Conservation (phyloP, 169 alveolate genomes). For the Plasmodium vivax region DNA sequence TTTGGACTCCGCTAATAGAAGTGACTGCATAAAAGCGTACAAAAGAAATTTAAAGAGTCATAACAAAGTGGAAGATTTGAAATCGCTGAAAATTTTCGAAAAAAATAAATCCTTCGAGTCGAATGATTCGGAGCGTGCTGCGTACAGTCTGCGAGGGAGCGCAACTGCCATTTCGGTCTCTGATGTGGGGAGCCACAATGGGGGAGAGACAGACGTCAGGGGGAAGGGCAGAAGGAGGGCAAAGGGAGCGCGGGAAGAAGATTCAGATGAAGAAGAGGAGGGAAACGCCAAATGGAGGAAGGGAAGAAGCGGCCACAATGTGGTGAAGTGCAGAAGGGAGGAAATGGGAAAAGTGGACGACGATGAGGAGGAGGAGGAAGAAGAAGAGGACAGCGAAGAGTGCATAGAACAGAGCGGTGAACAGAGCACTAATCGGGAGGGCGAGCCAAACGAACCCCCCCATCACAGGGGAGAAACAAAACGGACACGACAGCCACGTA, state of each 20-base stretch:
- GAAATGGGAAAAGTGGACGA: not conserved
- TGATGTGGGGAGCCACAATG: not conserved
- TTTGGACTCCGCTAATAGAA: conserved; percentile 30
- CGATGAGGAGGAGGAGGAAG: not conserved
- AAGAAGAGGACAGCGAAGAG: not conserved
- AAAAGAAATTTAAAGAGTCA: conserved; percentile 33
- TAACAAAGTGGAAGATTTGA: conserved; percentile 65
- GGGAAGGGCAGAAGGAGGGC: conserved; percentile 1
- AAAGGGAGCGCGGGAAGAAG: not conserved
- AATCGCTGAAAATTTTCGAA: conserved; percentile 31
- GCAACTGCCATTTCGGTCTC: not conserved
- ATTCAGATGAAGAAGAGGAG: not conserved
- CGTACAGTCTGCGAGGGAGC: not conserved
- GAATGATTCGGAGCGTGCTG: conserved; percentile 3
- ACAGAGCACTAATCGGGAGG: not conserved
- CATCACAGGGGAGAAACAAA: not conserved
- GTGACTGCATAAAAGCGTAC: conserved; percentile 35
- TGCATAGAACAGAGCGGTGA: not conserved
- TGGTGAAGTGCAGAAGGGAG: not conserved
- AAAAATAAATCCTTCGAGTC: conserved; percentile 17
- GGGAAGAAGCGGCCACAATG: not conserved
- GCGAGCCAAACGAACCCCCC: not conserved
- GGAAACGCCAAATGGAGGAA: not conserved
- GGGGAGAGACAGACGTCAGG: not conserved
- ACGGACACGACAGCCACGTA: not conserved